Base-by-base conservation (phyloP, 805 yeast genomes). In the Kregervanrija fluxuum region DNA sequence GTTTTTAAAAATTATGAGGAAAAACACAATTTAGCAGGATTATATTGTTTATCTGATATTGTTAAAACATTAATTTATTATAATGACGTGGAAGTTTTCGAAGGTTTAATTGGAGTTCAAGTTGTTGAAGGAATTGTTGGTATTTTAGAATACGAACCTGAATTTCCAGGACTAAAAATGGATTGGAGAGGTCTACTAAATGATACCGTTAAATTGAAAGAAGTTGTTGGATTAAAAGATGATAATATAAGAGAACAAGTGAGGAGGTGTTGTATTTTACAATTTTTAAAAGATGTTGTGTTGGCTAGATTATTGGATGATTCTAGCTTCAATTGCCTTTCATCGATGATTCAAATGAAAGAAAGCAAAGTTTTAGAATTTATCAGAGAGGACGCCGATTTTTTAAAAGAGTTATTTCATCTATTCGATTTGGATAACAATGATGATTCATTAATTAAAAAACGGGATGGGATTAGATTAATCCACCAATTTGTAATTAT, bases 91-190 rank as follows among this genome's bases (percentile, higher is more conserved):
- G 63, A 68, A 11, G 69, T 85, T 5, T 60, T 82, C 38, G 87
- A 82, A 43, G 53, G 67, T n/a, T 67, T 85, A 47, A 65, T 80
- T 2, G 70, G 70, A 11, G 83, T 79, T 48, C 70, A 69, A 8
- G 55, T 68, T 35, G 70, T 82, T 38, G 56, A 70, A 54, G 84
- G 85, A 1, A 65, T 87, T 3, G 74, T 82, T 11, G 95, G 96
- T 1, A 83, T 88, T 11, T 64, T 91, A 39, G 99, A 93, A 61
- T 84, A 88, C 61, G 97, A 93, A 60, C 85, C 93, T 0, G 95
- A 86, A 45, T 87, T 75, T 55, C 96, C 96, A 1, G 71, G 71
- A 11, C 72, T 73, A 51, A 89, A 87, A 61, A 87, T 96, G 4
- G 83, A 86, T 53, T 87, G 86, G 65, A 68, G 96, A 42, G 77